Evolutionary conservation across 1,284 basidiomycete species (phyloP).

Genomic region (Cutaneotrichosporon daszewskae): DNA sequence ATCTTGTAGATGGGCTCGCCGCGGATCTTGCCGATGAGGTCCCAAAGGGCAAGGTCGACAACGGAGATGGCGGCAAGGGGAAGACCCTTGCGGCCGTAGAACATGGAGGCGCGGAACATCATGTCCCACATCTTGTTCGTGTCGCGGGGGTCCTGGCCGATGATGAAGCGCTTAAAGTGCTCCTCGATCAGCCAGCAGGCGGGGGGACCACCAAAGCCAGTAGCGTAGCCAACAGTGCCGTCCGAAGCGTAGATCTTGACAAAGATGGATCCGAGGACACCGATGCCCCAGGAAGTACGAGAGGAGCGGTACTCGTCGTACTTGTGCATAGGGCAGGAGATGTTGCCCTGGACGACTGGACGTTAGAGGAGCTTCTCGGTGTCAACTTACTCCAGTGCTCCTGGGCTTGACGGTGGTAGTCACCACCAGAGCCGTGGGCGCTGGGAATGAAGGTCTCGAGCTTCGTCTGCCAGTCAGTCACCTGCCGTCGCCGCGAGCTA

Average conservation of each 20-base stretch:
- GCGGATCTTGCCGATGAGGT: constrained; percentile 54
- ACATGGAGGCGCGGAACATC: constrained; percentile 51
- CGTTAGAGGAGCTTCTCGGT: constrained; percentile 3
- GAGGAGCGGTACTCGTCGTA: constrained; percentile 51
- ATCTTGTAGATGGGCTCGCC: constrained; percentile 56
- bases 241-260: constrained; percentile 52
- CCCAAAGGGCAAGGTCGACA: constrained; percentile 54
- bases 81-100: constrained; percentile 54
- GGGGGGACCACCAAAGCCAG: constrained; percentile 54
- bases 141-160: constrained; percentile 53
- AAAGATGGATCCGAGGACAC: constrained; percentile 51
- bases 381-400: constrained; percentile 44
- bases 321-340: constrained; percentile 51
- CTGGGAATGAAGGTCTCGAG: constrained; percentile 50
- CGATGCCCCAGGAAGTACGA: constrained; percentile 50
- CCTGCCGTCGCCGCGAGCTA: too few relatives aligned
- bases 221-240: constrained; percentile 52
- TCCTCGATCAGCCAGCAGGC: constrained; percentile 56
- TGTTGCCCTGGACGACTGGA: constrained; percentile 43
- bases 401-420: constrained; percentile 51
- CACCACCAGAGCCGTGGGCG: constrained; percentile 50
- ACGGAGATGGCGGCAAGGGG: constrained; percentile 53
- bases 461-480: constrained; percentile 39
- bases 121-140: constrained; percentile 52
- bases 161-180: constrained; percentile 53